These are phyloP conservation scores for Cadophora sp. DNA, from an alignment of 2,329 filamentous ascomycete genomes.

Conservation along the genomic window DNA sequence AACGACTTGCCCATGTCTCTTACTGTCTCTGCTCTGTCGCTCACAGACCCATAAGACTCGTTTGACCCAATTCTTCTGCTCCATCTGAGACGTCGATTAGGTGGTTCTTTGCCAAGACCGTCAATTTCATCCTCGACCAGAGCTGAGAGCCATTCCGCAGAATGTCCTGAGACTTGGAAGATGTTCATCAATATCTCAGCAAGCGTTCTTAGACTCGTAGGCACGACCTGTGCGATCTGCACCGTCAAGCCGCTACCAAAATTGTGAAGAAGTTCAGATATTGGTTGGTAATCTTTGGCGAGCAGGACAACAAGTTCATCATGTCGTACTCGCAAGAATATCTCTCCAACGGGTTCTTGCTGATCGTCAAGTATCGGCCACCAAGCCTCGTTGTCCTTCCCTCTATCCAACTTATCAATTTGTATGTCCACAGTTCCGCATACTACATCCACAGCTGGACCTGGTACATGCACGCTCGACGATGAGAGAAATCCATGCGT, in stretches of 20 bases:
- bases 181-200: slow-evolving; percentile 92
- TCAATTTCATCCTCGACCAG: slow-evolving; percentile 98
- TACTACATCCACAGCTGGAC: slow-evolving; percentile 55
- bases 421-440: slow-evolving; percentile 77
- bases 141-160: slow-evolving; percentile 88
- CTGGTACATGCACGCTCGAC: slow-evolving; percentile 36
- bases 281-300: slow-evolving; percentile 80
- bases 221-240: slow-evolving; percentile 81
- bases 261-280: slow-evolving; percentile 83
- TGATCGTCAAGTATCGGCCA: slow-evolving; percentile 80
- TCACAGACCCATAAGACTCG: slow-evolving; percentile 67
- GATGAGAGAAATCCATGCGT: slow-evolving; percentile 41
- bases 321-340: slow-evolving; percentile 82
- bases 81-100: slow-evolving; percentile 76
- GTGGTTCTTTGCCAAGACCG: slow-evolving; percentile 82
- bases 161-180: slow-evolving; percentile 87
- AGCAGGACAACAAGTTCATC: slow-evolving; percentile 92
- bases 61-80: slow-evolving; percentile 73
- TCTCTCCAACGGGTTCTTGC: slow-evolving; percentile 79
- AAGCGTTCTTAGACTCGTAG: slow-evolving; percentile 77
- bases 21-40: slow-evolving; percentile 74
- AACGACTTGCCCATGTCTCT: slow-evolving; percentile 81
- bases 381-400: slow-evolving; percentile 86
- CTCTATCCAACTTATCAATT: slow-evolving; percentile 77
- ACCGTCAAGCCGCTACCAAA: slow-evolving; percentile 85